phyloP scores from a whole-genome alignment of 768 basidiomycete genomes.

The Termitomyces eurrhizus region DNA sequence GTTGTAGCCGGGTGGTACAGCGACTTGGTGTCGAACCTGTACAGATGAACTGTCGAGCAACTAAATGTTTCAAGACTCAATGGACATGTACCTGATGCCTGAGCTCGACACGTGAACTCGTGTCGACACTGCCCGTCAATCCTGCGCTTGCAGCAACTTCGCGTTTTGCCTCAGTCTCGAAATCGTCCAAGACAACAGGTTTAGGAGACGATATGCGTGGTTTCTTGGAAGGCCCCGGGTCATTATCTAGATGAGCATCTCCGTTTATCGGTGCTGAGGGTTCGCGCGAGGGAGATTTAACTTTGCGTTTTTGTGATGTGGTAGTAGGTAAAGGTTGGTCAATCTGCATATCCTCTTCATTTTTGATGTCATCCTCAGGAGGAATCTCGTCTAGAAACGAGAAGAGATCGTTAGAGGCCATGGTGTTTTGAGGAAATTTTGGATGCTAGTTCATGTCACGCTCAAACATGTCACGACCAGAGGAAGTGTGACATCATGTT shows the following conservation, averaged over 20 bases:
- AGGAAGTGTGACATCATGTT: not conserved
- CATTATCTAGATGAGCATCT: slow-evolving; percentile 24
- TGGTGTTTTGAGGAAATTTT: slow-evolving; percentile 20
- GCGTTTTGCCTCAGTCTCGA: slow-evolving; percentile 90
- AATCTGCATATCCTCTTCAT: slow-evolving; percentile 28
- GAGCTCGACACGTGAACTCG: slow-evolving; percentile 69
- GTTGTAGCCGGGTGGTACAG: slow-evolving; percentile 87
- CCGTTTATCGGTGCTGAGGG: slow-evolving; percentile 15
- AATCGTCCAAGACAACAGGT: slow-evolving; percentile 87
- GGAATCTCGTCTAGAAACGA: slow-evolving; percentile 57
- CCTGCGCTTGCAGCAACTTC: slow-evolving; percentile 90
- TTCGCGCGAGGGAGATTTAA: slow-evolving; percentile 23
- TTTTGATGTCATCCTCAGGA: slow-evolving; percentile 33
- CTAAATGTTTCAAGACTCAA: slow-evolving; percentile 2
- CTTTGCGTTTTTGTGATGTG: slow-evolving; percentile 42
- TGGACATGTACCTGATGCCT: slow-evolving; percentile 64
- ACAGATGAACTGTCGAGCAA: not conserved
- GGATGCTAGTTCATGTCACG: not conserved
- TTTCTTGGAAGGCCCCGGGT: slow-evolving; percentile 52
- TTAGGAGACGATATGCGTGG: slow-evolving; percentile 56
- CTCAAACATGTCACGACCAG: not conserved
- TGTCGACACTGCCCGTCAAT: slow-evolving; percentile 68
- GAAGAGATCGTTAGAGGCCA: slow-evolving; percentile 58
- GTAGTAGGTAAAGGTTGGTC: slow-evolving; percentile 16
- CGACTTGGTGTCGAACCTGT: slow-evolving; percentile 94